A percentile compares a stretch with the other conserved stretches of the same genome.
Conservation (phyloP, 495 filamentous ascomycete genomes). For the Beverwykella pulmonaria region DNA sequence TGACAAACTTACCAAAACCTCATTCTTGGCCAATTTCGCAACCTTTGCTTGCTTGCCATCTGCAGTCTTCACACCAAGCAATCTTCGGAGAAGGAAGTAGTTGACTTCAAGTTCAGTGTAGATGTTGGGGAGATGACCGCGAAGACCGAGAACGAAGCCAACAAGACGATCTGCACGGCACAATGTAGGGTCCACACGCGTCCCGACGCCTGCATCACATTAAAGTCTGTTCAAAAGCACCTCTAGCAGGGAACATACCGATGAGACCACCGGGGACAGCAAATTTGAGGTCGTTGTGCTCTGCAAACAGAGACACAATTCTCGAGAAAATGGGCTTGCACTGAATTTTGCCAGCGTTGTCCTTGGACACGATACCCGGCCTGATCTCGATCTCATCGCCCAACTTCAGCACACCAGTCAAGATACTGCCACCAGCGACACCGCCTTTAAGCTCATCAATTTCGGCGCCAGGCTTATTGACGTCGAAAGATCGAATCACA, state of each 20-base stretch:
- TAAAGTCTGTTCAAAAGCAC: constrained; percentile 19
- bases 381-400: constrained; percentile 98
- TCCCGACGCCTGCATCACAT: constrained; percentile 72
- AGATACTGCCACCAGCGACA: constrained; percentile 94
- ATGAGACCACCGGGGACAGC: constrained; percentile 97
- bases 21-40: constrained; percentile 93
- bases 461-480: constrained; percentile 99
- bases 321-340: constrained; percentile 96
- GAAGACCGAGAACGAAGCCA: constrained; percentile 94
- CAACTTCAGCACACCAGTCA: constrained; percentile 93
- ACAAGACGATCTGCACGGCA: constrained; percentile 98
- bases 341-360: constrained; percentile 89
- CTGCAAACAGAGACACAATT: constrained; percentile 91
- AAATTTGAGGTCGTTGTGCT: constrained; percentile 96
- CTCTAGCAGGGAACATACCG: constrained; percentile 38
- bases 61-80: constrained; percentile 95
- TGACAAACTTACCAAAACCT: constrained; percentile 63
- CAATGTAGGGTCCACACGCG: constrained; percentile 92
- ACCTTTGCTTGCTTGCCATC: constrained; percentile 99
- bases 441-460: constrained; percentile 98
- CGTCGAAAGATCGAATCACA: constrained; percentile 96
- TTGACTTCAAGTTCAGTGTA: constrained; percentile 98
- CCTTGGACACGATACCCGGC: constrained; percentile 91
- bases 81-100: constrained; percentile 92
- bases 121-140: constrained; percentile 87